These are phyloP conservation scores for Aspergillus nomiae DNA, from an alignment of 2,329 filamentous ascomycete genomes.

Conservation along the genomic window DNA sequence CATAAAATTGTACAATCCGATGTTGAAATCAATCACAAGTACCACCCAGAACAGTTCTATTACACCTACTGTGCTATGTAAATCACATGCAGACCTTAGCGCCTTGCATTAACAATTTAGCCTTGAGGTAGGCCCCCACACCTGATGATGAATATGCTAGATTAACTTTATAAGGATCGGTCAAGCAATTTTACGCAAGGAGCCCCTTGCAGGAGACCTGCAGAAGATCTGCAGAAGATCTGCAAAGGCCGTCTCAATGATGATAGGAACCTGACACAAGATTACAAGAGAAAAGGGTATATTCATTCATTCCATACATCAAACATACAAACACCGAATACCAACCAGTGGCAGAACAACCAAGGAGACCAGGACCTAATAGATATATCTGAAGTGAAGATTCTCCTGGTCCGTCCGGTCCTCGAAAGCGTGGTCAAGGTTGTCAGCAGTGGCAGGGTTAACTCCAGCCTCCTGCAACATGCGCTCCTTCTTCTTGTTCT, in stretches of 20 bases:
- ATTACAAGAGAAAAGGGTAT: not conserved
- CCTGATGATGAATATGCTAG: not conserved
- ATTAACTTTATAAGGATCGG: not conserved
- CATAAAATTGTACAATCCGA: not conserved
- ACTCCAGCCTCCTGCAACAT: constrained; percentile 46
- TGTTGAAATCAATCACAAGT: not conserved
- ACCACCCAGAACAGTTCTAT: not conserved
- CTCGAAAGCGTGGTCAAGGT: constrained; percentile 59
- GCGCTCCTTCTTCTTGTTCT: constrained; percentile 63
- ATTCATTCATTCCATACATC: not conserved
- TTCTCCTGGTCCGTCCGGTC: constrained; percentile 67
- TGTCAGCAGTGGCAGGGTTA: constrained; percentile 41
- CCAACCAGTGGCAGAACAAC: not conserved
- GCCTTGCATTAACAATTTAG: not conserved
- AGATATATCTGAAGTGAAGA: constrained; percentile 61
- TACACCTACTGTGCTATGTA: not conserved
- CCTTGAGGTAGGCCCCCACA: not conserved
- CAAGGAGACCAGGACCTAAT: constrained; percentile 27
- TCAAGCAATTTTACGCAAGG: not conserved
- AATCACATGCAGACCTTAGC: not conserved
- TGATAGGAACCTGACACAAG: not conserved
- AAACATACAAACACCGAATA: not conserved
- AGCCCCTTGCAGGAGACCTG: not conserved
- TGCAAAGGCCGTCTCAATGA: not conserved
- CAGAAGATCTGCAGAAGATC: too few species aligned